Conservation (phyloP, 1,139 yeast species). For the Keqinozyma sinolaborantium region DNA sequence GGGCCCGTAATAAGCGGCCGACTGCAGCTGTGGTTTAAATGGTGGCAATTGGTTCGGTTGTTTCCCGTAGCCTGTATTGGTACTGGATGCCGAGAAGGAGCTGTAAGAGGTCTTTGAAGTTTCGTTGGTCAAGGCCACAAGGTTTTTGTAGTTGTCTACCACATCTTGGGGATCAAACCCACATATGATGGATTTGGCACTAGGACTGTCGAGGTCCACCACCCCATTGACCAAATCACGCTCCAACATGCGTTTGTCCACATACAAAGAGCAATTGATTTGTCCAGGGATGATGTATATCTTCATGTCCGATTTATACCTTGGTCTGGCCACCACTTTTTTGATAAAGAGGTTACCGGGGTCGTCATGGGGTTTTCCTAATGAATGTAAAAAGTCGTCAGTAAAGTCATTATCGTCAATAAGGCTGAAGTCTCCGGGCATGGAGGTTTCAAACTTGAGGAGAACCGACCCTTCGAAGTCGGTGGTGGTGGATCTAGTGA, state of each 20-base stretch:
- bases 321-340: constrained; percentile 47
- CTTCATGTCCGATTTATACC: constrained; percentile 52
- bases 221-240: constrained; percentile 51
- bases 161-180: constrained; percentile 22
- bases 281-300: constrained; percentile 35
- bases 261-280: constrained; percentile 38
- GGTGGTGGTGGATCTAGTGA: constrained; percentile 52
- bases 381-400: constrained; percentile 36
- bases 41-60: too few relatives aligned
- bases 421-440: constrained; percentile 48
- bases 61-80: too few relatives aligned
- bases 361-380: constrained; percentile 37
- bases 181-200: constrained; percentile 16
- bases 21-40: too few relatives aligned
- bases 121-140: constrained; percentile 4
- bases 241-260: constrained; percentile 48
- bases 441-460: constrained; percentile 51
- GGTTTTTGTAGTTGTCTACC: constrained; percentile 14
- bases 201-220: constrained; percentile 24
- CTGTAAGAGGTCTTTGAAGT: too few relatives aligned
- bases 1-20: too few relatives aligned
- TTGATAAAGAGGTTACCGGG: constrained; percentile 46
- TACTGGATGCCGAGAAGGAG: too few relatives aligned
- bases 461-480: constrained; percentile 49
- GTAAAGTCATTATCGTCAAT: constrained; percentile 47